Base-by-base conservation (phyloP, 2,329 filamentous ascomycete genomes). In the Alternaria incomplexa region DNA sequence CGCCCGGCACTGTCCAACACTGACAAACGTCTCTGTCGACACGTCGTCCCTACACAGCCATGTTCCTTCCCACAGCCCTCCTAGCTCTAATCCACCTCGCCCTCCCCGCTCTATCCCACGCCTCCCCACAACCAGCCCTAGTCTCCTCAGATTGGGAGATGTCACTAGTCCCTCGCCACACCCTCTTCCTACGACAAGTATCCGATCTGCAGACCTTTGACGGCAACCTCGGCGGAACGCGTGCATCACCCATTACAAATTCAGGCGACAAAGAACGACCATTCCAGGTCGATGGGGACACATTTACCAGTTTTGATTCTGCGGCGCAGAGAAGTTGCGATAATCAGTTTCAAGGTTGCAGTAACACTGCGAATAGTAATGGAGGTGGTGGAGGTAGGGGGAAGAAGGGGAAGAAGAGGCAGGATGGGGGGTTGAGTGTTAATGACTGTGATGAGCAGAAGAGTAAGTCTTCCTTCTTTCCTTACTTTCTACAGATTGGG, bases 271-370 rank as follows among this genome's bases (percentile, higher is more conserved):
- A 81, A 82, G 81, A 88, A 83, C 25, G 77, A 0, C 76, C 76
- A 8, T 80, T 79, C 47, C 30, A 50, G 4, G 78, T 80, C 4
- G 74, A 73, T 1, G 75, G 74, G 5, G 63, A 72, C 23, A 77
- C 73, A 8, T 91, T 91, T 74, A 83, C 85, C 22, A 85, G 85
- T 72, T 81, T 86, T 68, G 78, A 77, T 6, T 83, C 83, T 1
- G 89, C 89, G 17, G 81, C 84, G 40, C 85, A 89, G 79, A 83
- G 89, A 50, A 85, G 87, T 25, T 91, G 89, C 72, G 85, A 88
- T 64, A 85, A 88, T 51, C 87, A 91, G 81, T 86, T 88, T 77
- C 88, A 89, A 73, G 77, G 76, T 8, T 91, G 89, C 74, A 80
- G 84, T 30, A 12, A 66, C 30, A 48, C 53, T 53, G 77, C 77